Conservation (phyloP, 2,329 filamentous ascomycete genomes). For the Pseudogymnoascus sp. region DNA sequence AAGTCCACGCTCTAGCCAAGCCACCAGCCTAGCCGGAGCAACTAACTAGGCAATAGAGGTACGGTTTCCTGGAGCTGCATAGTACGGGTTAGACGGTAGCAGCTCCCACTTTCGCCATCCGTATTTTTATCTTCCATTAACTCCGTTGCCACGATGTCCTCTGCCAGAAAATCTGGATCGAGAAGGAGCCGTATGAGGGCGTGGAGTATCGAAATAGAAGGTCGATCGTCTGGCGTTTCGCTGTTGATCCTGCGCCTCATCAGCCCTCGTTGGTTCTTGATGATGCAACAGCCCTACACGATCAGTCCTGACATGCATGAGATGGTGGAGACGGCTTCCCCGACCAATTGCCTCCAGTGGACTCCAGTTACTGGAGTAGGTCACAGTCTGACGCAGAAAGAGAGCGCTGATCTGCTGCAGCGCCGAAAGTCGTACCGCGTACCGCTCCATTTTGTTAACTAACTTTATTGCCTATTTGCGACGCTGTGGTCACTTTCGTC, state of each 20-base stretch:
- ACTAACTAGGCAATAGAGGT: neutral
- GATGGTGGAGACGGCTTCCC: constrained; percentile 5
- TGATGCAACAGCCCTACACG: constrained; percentile 9
- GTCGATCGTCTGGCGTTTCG: neutral
- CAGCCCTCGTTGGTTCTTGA: neutral
- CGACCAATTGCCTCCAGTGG: neutral
- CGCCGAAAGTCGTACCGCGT: neutral
- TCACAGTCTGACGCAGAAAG: neutral
- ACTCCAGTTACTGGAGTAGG: neutral
- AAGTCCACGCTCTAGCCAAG: constrained; percentile 5
- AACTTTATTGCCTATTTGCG: neutral
- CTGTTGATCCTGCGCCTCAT: constrained; percentile 8
- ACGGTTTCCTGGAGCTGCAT: neutral
- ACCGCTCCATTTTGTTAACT: neutral
- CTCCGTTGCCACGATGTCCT: neutral
- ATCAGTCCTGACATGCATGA: constrained; percentile 7
- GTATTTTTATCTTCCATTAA: neutral
- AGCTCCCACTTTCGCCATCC: neutral
- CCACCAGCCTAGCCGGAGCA: constrained; percentile 1
- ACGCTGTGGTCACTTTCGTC: neutral
- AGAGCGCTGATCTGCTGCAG: neutral
- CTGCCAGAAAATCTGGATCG: neutral
- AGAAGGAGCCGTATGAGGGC: neutral
- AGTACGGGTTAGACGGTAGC: neutral
- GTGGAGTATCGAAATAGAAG: constrained; percentile 2